Base-by-base conservation (phyloP, 2,329 filamentous ascomycete genomes). In the Eurotiales sp. region DNA sequence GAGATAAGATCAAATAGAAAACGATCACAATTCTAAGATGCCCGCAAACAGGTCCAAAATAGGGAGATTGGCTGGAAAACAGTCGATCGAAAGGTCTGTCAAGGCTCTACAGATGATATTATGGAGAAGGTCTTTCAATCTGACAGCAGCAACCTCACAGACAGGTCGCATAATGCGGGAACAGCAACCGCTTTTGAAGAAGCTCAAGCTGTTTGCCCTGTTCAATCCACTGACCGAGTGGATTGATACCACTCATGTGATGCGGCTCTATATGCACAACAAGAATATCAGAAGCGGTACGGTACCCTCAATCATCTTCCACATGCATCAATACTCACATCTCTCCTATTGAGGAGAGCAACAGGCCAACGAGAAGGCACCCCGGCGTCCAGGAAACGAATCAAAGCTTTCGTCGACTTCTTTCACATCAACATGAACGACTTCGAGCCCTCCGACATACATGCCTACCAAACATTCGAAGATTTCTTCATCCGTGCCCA, bases 151-250 rank as follows among this genome's bases (percentile, higher is more conserved):
- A 11, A 17, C 15, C 2, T 6, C n/a, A n/a, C 1, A 47, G 45
- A 47, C 45, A 7, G 45, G 34, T n/a, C 34, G 34, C 8, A 11
- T 29, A 64, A 64, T 50, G 8, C 68, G 70, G 19, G 70, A 76
- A 54, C 63, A 73, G 51, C 65, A 72, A 49, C 61, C 68, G 0
- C 58, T 74, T 17, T 58, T 59, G 50, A 71, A 74, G 58, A 74
- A 74, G 47, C 17, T 73, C 15, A 72, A 72, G 53, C 58, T 75
- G 4, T 55, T 72, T 3, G 21, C 74, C 0, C 62, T 75, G 7
- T 74, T 74, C 61, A 75, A 72, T 49, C 70, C 66, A 2, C 39
- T 69, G 1, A 66, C 59, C 6, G 71, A 72, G 61, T 74, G 68
- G 71, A 61, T 74, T 29, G 68, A 72, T 53, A 62, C 56, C 3